A percentile compares a stretch with the other conserved stretches of the same genome.
Conservation (phyloP, 176 grass and related monocot species). For the Miscanthus lutarioriparius region DNA sequence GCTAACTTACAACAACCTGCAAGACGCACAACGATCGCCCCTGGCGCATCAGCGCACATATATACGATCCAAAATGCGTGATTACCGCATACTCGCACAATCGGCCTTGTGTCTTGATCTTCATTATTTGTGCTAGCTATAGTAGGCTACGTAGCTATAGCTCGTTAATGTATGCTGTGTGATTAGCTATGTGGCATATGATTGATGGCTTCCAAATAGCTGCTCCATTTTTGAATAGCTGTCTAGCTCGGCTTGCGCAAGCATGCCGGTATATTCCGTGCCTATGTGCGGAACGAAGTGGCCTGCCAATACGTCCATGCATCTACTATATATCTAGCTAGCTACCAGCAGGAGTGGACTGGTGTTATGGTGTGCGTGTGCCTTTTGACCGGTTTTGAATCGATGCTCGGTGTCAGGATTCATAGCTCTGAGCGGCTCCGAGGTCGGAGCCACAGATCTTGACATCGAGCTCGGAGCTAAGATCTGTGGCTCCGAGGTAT, state of each 20-base stretch:
- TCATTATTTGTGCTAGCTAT: background rate
- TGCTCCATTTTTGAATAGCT: background rate
- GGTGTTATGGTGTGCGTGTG: background rate
- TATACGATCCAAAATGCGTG: background rate
- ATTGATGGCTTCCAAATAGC: background rate
- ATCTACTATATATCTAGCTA: background rate
- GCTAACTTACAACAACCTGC: too few relatives aligned
- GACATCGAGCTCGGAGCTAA: too few relatives aligned
- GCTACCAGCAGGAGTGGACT: background rate
- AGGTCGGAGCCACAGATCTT: too few relatives aligned
- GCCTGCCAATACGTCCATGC: background rate
- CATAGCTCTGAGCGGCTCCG: too few relatives aligned
- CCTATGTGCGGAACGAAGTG: background rate
- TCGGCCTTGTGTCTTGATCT: background rate
- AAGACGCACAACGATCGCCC: background rate
- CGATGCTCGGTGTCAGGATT: too few relatives aligned
- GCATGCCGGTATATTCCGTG: constrained; percentile 38
- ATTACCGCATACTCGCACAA: background rate
- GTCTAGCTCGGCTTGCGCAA: constrained; percentile 9
- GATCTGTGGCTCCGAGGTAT: too few relatives aligned
- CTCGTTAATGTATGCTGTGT: background rate
- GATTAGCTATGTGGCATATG: background rate
- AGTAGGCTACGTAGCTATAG: background rate
- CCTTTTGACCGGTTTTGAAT: constrained; percentile 8
- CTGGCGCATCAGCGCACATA: too few relatives aligned